Base-by-base conservation (phyloP, 768 basidiomycete species). In the Hygrocybe punicea region DNA sequence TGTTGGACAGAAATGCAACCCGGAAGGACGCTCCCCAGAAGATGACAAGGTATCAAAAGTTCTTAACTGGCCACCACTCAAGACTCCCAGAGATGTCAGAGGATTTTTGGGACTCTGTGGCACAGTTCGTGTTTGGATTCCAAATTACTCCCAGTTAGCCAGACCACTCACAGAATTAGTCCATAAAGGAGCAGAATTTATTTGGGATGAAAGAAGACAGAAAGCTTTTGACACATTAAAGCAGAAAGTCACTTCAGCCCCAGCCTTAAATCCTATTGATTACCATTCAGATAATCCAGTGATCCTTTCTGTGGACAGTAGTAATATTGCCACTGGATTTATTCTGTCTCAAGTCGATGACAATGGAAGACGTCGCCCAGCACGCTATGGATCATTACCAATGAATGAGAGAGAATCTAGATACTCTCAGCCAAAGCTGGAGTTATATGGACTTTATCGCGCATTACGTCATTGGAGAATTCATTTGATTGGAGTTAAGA, bases 341-440 rank as follows among this genome's bases (percentile, higher is more conserved):
- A 65, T 76, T 8, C 49, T 76, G 1, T 64, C 62, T 0, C 76
- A 77, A 50, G 19, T 63, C 0, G 70, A 73, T 44, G 62, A 67
- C 1, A 19, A 65, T 16, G 65, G 65, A 2, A 19, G 52, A 19
- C 29, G 65, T 21, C 19, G 61, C 36, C 67, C 69, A 6, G 64
- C 68, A 0, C 29, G 63, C 3, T 76, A 67, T 60, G 71, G 72
- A 0, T 76, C 73, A 1, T 46, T 76, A 13, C 61, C 70, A 1
- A 54, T 71, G 34, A 74, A 67, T 57, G 23, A 69, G 2, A 17
- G 57, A 3, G 69, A 75, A 56, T 51, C 65, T 1, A 23, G 61
- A 4, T 76, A 72, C 57, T 70, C 69, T 0, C 73, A 73, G 46
- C 62, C 68, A 8, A 73, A 75, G 37, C 24, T 71, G 1, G 71